Evolutionary conservation across 768 basidiomycete genomes (phyloP).

Genomic region (Lactarius evosmus): DNA sequence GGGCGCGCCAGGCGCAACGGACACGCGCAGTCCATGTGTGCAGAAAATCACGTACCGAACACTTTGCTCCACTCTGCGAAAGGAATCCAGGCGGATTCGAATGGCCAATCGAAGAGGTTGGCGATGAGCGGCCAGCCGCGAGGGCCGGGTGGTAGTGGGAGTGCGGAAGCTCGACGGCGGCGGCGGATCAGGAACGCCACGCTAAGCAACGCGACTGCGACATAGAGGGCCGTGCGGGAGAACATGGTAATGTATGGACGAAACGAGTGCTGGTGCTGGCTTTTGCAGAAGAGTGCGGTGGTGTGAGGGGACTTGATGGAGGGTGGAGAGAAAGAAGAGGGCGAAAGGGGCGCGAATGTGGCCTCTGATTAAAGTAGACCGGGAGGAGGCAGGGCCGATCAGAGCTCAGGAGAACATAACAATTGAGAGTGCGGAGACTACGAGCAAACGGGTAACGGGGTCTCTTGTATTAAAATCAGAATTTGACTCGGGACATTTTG

Average conservation of each 20-base stretch:
- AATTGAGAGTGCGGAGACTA: slow-evolving; percentile 8
- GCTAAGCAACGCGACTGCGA: slow-evolving; percentile 17
- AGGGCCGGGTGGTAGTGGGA: slow-evolving; percentile 28
- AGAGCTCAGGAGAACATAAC: slow-evolving; percentile 14
- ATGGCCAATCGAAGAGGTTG: slow-evolving; percentile 26
- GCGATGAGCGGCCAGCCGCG: slow-evolving; percentile 24
- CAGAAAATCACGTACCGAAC: slow-evolving; percentile 24
- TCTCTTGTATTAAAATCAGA: slow-evolving; percentile 2
- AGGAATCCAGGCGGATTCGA: slow-evolving; percentile 23
- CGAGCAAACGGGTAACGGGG: background rate
- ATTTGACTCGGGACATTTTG: slow-evolving; percentile 7
- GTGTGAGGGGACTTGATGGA: background rate
- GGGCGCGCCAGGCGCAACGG: background rate
- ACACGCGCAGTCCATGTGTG: background rate
- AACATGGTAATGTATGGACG: slow-evolving; percentile 11
- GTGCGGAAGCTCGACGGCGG: slow-evolving; percentile 14
- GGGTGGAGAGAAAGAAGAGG: background rate
- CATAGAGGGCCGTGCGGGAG: slow-evolving; percentile 17
- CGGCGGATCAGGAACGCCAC: slow-evolving; percentile 17
- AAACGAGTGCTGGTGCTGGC: background rate
- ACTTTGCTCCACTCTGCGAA: slow-evolving; percentile 25
- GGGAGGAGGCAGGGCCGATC: slow-evolving; percentile 4
- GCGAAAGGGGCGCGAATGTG: background rate
- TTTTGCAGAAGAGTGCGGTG: background rate
- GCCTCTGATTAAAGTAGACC: slow-evolving; percentile 13